Conservation (phyloP, 495 filamentous ascomycete species). For the Penicillium cataractarum region DNA sequence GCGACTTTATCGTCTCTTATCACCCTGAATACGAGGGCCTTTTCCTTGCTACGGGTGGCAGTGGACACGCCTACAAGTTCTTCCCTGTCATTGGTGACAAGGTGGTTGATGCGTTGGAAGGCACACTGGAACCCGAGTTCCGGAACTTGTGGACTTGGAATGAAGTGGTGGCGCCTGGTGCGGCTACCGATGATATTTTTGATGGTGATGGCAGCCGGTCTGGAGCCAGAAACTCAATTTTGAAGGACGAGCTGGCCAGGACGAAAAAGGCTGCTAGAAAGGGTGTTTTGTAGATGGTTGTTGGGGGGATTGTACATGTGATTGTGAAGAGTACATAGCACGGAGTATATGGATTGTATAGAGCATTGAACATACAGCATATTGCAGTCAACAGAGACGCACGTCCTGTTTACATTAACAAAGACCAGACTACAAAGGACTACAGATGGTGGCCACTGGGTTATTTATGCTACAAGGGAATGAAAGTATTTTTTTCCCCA, state of each 20-base stretch:
- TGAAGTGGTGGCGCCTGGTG: slow-evolving; percentile 26
- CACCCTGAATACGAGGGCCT: slow-evolving; percentile 68
- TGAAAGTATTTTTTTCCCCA: too few species aligned
- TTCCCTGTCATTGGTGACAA: slow-evolving; percentile 81
- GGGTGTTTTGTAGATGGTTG: slow-evolving; percentile 29
- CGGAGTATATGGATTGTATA: background rate
- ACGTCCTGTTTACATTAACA: background rate
- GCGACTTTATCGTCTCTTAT: slow-evolving; percentile 79
- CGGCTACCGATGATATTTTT: slow-evolving; percentile 33
- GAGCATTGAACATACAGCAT: background rate
- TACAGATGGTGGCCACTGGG: background rate
- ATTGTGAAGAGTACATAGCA: background rate
- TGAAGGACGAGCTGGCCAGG: slow-evolving; percentile 49
- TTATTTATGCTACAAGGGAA: too few species aligned
- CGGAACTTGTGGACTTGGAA: slow-evolving; percentile 71
- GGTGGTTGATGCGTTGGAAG: slow-evolving; percentile 68
- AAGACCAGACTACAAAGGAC: background rate
- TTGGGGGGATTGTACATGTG: background rate
- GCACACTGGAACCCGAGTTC: slow-evolving; percentile 59
- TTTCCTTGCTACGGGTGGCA: slow-evolving; percentile 83
- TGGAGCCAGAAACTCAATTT: slow-evolving; percentile 31
- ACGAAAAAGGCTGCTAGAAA: slow-evolving; percentile 30
- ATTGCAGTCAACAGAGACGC: background rate
- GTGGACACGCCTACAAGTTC: slow-evolving; percentile 89
- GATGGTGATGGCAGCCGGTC: slow-evolving; percentile 56